Conservation (phyloP, 2,329 filamentous ascomycete genomes). For the Helotiales sp. region DNA sequence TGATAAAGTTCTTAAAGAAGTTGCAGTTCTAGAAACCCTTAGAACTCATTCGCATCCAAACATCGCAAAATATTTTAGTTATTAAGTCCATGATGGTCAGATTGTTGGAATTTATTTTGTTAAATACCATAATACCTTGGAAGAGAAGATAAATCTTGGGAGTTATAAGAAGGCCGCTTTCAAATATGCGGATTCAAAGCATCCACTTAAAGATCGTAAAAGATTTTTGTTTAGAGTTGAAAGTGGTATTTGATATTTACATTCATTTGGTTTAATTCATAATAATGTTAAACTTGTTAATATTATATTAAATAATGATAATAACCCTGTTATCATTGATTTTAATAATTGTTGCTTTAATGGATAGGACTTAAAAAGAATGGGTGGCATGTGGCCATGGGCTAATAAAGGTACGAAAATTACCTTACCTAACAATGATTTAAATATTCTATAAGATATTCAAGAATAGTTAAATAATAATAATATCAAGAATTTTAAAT, state of each 20-base stretch:
- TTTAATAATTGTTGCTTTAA: conserved; percentile 41
- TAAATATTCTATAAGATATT: too few relatives aligned
- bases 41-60: conserved; percentile 36
- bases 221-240: conserved; percentile 29
- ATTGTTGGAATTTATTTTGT: conserved; percentile 40
- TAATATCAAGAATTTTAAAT: too few relatives aligned
- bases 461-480: too few relatives aligned
- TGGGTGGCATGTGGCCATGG: too few relatives aligned
- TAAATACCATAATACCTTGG: conserved; percentile 35
- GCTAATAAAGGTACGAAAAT: too few relatives aligned
- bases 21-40: not conserved
- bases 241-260: conserved; percentile 41
- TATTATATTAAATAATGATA: conserved; percentile 41
- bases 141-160: conserved; percentile 33
- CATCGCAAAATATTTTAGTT: conserved; percentile 38
- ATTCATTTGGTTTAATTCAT: conserved; percentile 40
- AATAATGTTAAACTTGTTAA: conserved; percentile 43
- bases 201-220: too few relatives aligned
- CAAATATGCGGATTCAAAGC: too few relatives aligned
- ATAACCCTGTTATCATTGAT: conserved; percentile 40
- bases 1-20: not conserved
- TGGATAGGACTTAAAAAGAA: not conserved
- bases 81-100: conserved; percentile 24
- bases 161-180: conserved; percentile 33
- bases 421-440: too few relatives aligned